Conservation (phyloP, 768 basidiomycete species). For the Psilocybe azurescens region DNA sequence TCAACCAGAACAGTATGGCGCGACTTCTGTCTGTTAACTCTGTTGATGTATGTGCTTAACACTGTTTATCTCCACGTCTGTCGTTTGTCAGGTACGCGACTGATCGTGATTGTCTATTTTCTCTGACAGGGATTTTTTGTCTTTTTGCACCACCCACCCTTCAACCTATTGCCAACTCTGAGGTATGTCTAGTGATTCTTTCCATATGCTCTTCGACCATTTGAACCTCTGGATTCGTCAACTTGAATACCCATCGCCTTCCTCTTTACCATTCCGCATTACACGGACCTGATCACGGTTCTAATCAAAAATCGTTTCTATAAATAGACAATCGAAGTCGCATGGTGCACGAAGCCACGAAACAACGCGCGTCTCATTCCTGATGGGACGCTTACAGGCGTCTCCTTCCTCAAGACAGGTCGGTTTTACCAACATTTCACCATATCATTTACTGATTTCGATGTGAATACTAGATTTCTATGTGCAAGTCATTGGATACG, state of each 20-base stretch:
- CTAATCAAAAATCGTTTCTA: constrained; percentile 6
- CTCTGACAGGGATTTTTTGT: constrained; percentile 42
- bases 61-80: neutral
- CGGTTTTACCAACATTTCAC: neutral
- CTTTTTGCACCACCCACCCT: constrained; percentile 44
- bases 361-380: constrained; percentile 53
- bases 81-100: too few species aligned
- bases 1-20: constrained; percentile 47
- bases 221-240: too few species aligned
- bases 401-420: constrained; percentile 48
- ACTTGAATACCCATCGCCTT: neutral
- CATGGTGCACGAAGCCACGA: constrained; percentile 49
- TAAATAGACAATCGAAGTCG: constrained; percentile 44
- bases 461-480: constrained; percentile 37
- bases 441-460: too few species aligned
- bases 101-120: neutral
- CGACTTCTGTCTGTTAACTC: constrained; percentile 45
- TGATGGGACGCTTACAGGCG: constrained; percentile 46
- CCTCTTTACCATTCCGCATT: neutral
- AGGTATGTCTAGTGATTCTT: constrained; percentile 31
- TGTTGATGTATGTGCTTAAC: constrained; percentile 36
- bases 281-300: neutral
- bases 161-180: constrained; percentile 41
- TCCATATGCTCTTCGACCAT: too few species aligned
- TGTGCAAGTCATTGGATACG: constrained; percentile 46